Base-by-base conservation (phyloP, 345 rosid genomes). In the Ailanthus altissimus region DNA sequence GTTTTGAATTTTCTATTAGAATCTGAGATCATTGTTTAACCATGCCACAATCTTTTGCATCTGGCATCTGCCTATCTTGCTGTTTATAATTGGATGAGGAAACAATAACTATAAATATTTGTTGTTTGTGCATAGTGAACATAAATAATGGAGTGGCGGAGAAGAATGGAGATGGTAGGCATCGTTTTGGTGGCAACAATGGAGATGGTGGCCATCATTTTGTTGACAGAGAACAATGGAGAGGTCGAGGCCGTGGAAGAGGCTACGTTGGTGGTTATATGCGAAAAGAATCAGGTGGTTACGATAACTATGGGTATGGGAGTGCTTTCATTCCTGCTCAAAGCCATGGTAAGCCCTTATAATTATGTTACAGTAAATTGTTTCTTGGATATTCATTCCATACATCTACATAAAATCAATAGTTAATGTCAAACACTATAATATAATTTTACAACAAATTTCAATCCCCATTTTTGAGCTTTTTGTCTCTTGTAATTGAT, bases 281-380 rank as follows among this genome's bases (percentile, higher is more conserved):
- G 77, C 78, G 18, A 23, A 79, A 74, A 47, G 82, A 81, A 62
- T 54, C 76, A n/a, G 82, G 82, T 63, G 75, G 73, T 38, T 84
- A 81, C 25, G 49, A 73, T 42, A 75, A 62, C 40, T 84, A 78
- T 68, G 80, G 67, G 49, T 77, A 77, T 45, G 79, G 74, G 9
- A 8, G 36, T 25, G 32, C 70, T 71, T n/a, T n/a, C n/a, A n/a
- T n/a, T n/a, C 54, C 70, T 66, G 49, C 46, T 11, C 68, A 65
- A 45, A 73, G 73, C 47, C 74, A 68, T 32, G 81, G 81, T 79
- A 73, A 67, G 74, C 69, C 47, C 42, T 36, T 26, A 42, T 57
- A 51, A 16, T 56, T 70, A 51, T n/a, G 21, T 60, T 23, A 61
- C 10, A 0, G 16, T 9, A 61, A 42, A 5, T 38, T 49, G 23